A percentile compares a stretch with the other conserved stretches of the same genome.
These are phyloP conservation scores for Diaporthe vexans DNA, from an alignment of 2,329 filamentous ascomycete genomes.

Conservation along the genomic window DNA sequence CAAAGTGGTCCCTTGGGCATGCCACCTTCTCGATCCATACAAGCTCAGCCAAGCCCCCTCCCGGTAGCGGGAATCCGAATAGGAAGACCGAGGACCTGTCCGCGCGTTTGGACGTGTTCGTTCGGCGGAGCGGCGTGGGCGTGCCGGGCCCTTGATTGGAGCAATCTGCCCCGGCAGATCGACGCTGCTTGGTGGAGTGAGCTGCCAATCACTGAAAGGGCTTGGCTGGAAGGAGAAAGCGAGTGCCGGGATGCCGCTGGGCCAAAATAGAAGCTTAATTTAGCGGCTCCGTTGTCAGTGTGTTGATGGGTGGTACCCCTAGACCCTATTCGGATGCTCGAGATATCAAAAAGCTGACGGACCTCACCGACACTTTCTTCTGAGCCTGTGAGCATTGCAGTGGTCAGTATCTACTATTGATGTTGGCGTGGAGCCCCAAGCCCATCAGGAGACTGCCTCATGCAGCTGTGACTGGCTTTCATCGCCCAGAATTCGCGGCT, in stretches of 20 bases:
- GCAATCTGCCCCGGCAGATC: constrained; percentile 1
- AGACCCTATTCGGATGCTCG: neutral
- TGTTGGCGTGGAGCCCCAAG: neutral
- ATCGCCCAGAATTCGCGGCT: neutral
- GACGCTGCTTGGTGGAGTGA: neutral
- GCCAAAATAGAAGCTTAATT: constrained; percentile 24
- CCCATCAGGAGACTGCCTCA: neutral
- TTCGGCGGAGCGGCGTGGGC: neutral
- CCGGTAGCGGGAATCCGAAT: neutral
- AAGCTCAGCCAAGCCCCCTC: constrained; percentile 17
- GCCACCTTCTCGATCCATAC: constrained; percentile 32
- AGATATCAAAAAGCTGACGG: neutral
- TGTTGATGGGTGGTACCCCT: constrained; percentile 2
- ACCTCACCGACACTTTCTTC: neutral
- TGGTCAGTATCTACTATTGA: neutral
- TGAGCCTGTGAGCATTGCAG: neutral
- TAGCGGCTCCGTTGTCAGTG: constrained; percentile 4
- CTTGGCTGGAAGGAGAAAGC: constrained; percentile 11
- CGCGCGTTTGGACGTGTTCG: constrained; percentile 6
- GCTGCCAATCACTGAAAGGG: constrained; percentile 5
- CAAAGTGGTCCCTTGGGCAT: neutral
- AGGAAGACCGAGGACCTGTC: constrained; percentile 7
- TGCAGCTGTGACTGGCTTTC: neutral
- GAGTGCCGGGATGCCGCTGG: neutral
- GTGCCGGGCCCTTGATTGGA: neutral